These are phyloP conservation scores for Antarctomyces pellizariae DNA, from an alignment of 495 filamentous ascomycete genomes.

Conservation along the genomic window DNA sequence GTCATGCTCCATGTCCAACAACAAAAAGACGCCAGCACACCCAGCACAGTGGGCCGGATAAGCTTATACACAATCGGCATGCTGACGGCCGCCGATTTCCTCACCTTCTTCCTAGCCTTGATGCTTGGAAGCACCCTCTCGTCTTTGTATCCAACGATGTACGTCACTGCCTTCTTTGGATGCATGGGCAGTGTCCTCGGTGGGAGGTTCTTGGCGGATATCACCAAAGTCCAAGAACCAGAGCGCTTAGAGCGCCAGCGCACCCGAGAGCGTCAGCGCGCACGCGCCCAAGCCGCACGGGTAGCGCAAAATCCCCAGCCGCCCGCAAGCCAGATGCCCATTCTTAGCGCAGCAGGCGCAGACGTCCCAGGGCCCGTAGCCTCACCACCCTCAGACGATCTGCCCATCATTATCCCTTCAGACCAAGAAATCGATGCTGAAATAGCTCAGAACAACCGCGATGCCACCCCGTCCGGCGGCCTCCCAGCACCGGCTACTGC, in stretches of 20 bases:
- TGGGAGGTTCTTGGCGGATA: conserved; percentile 69
- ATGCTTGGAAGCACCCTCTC: conserved; percentile 42
- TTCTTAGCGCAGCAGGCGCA: no score
- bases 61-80: conserved; percentile 72
- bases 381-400: no score
- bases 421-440: conserved; percentile 56
- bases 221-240: conserved; percentile 70
- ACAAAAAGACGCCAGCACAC: conserved; percentile 78
- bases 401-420: conserved; percentile 56
- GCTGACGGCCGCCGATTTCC: conserved; percentile 66
- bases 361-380: no score
- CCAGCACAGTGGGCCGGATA: conserved; percentile 77
- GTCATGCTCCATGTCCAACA: conserved; percentile 56
- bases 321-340: no score
- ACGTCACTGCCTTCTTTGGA: conserved; percentile 47
- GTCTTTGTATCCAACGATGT: conserved; percentile 38
- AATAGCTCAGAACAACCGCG: conserved; percentile 21
- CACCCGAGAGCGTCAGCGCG: conserved; percentile 21
- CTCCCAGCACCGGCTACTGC: conserved; percentile 18
- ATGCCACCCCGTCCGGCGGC: no score
- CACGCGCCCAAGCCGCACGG: conserved; percentile 7
- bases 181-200: conserved; percentile 40
- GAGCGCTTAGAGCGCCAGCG: conserved; percentile 40
- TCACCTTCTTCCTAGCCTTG: conserved; percentile 34
- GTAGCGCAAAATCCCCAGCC: no score